Conservation (phyloP, 2,329 filamentous ascomycete genomes). For the Sporothrix brunneoviolacea region DNA sequence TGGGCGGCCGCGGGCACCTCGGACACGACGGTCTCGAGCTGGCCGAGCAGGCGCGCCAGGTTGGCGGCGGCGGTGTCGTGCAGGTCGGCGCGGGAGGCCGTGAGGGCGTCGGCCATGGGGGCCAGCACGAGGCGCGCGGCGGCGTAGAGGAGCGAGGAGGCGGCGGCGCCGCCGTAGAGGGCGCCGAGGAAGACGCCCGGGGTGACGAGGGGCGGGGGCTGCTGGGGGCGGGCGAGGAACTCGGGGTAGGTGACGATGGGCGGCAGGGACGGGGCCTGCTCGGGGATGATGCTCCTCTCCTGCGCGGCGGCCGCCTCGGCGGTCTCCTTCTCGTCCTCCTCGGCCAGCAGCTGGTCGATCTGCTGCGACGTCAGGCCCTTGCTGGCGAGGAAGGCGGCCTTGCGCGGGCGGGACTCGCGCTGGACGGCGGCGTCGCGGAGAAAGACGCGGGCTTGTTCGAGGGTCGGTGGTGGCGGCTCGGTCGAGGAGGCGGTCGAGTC, state of each 20-base stretch:
- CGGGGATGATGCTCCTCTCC: background rate
- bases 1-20: conserved; percentile 41
- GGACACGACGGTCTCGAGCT: conserved; percentile 53
- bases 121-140: conserved; percentile 61
- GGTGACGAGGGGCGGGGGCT: conserved; percentile 57
- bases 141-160: conserved; percentile 62
- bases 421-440: conserved; percentile 68
- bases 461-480: conserved; percentile 12
- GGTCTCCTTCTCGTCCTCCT: conserved; percentile 19
- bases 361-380: conserved; percentile 66
- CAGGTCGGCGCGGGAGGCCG: conserved; percentile 46
- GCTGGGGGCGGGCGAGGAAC: conserved; percentile 52
- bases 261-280: conserved; percentile 25
- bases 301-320: background rate
- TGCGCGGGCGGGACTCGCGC: conserved; percentile 62
- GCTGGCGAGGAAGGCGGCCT: conserved; percentile 66
- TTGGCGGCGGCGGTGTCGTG: conserved; percentile 41
- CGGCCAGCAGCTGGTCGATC: conserved; percentile 58
- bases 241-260: conserved; percentile 66
- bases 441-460: conserved; percentile 69
- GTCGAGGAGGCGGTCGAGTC: background rate
- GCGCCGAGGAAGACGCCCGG: conserved; percentile 51
- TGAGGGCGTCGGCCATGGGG: conserved; percentile 51
- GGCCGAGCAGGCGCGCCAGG: conserved; percentile 40
- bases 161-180: conserved; percentile 49